These are phyloP conservation scores for Cryptomeria japonica DNA, from an alignment of 75 land plant species.

Conservation along the genomic window DNA sequence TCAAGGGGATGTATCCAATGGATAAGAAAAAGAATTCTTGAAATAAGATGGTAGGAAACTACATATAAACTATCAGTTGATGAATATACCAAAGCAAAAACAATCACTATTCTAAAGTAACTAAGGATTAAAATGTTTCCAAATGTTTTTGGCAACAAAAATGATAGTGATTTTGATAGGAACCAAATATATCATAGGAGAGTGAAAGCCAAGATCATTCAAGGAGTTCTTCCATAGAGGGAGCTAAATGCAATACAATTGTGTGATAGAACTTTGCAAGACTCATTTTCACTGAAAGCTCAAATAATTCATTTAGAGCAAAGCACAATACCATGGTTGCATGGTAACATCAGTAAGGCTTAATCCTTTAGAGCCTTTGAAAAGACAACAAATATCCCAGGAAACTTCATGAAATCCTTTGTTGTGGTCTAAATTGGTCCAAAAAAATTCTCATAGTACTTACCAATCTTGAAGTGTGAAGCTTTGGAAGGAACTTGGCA, in stretches of 20 bases:
- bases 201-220: not conserved
- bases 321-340: not conserved
- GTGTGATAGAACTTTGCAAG: too few relatives aligned
- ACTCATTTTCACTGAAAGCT: not conserved
- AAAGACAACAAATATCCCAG: not conserved
- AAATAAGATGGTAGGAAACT: not conserved
- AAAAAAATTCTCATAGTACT: not conserved
- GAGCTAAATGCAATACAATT: not conserved
- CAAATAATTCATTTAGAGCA: not conserved
- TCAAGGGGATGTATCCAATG: not conserved
- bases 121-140: not conserved
- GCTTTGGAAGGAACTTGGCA: not conserved
- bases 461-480: not conserved
- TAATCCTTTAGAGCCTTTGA: not conserved
- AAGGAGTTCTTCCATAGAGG: too few relatives aligned
- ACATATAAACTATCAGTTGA: too few relatives aligned
- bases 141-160: not conserved
- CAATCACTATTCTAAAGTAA: not conserved
- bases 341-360: not conserved
- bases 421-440: not conserved
- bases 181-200: too few relatives aligned
- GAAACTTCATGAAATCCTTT: not conserved
- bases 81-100: not conserved
- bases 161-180: not conserved
- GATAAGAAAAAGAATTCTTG: not conserved